Evolutionary conservation across 2,329 filamentous ascomycete species (phyloP).

Genomic region (Mycosphaerella sp.): DNA sequence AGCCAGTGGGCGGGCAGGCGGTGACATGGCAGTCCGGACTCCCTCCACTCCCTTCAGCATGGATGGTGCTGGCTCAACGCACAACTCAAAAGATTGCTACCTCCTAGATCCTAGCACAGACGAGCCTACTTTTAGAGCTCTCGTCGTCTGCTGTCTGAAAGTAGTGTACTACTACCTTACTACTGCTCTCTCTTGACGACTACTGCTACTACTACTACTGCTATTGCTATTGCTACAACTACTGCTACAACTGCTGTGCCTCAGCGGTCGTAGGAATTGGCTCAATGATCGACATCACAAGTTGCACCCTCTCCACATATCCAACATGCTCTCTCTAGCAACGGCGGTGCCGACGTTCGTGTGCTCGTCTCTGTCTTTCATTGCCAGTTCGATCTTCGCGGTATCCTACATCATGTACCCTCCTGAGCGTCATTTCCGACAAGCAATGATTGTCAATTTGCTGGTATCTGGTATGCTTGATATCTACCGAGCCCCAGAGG

Average conservation of each 20-base stretch:
- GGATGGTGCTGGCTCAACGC: background rate
- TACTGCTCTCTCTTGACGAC: no score
- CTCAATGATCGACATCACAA: background rate
- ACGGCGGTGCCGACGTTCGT: constrained; percentile 20
- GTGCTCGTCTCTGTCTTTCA: constrained; percentile 17
- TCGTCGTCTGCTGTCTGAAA: background rate
- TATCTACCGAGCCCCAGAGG: background rate
- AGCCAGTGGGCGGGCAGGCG: background rate
- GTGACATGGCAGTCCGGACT: background rate
- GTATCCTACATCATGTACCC: constrained; percentile 18
- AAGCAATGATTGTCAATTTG: constrained; percentile 21
- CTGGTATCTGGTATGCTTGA: constrained; percentile 16
- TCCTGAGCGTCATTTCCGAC: constrained; percentile 21
- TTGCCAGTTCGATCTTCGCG: constrained; percentile 16
- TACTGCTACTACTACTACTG: no score
- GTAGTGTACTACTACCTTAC: background rate
- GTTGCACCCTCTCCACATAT: background rate
- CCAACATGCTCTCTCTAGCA: constrained; percentile 12
- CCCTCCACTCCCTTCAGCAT: background rate
- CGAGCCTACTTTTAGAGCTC: constrained; percentile 3
- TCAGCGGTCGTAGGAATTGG: background rate
- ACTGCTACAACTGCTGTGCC: background rate
- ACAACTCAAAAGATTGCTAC: background rate
- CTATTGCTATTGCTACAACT: no score
- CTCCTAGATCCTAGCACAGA: background rate